These are phyloP conservation scores for Leccinum broughii DNA, from an alignment of 768 basidiomycete genomes.

Conservation along the genomic window DNA sequence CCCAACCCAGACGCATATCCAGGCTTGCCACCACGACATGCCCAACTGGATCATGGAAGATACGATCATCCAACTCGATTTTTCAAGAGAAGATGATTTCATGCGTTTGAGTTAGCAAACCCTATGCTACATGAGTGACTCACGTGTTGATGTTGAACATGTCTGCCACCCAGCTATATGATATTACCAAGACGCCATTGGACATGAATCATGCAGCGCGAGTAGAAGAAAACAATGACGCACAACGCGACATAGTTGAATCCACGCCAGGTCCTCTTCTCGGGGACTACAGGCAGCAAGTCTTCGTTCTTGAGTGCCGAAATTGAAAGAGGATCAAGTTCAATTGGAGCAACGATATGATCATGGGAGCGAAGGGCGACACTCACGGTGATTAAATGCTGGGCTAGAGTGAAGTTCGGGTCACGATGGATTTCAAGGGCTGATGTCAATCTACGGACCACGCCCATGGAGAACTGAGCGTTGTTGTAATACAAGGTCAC, in stretches of 20 bases:
- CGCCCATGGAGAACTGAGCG: slow-evolving; percentile 20
- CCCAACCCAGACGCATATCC: slow-evolving; percentile 75
- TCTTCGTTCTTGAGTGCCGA: slow-evolving; percentile 59
- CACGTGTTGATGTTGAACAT: slow-evolving; percentile 79
- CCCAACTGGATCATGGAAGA: slow-evolving; percentile 73
- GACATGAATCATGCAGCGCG: neutral
- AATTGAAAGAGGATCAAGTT: slow-evolving; percentile 13
- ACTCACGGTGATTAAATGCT: slow-evolving; percentile 60
- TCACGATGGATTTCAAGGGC: slow-evolving; percentile 54
- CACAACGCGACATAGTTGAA: slow-evolving; percentile 69
- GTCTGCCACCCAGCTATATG: slow-evolving; percentile 73
- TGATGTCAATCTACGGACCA: slow-evolving; percentile 26
- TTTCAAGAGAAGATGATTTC: slow-evolving; percentile 3
- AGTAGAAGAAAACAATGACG: slow-evolving; percentile 18
- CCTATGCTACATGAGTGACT: slow-evolving; percentile 25
- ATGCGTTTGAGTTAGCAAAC: neutral
- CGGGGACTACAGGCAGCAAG: slow-evolving; percentile 62
- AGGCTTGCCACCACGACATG: slow-evolving; percentile 83
- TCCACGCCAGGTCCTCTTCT: slow-evolving; percentile 63
- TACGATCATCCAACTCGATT: slow-evolving; percentile 68
- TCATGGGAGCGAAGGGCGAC: slow-evolving; percentile 2
- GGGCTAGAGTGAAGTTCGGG: slow-evolving; percentile 50
- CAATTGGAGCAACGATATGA: neutral
- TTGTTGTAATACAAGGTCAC: slow-evolving; percentile 1
- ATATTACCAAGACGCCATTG: neutral